These are phyloP conservation scores for Pleurotus eryngii DNA, from an alignment of 768 basidiomycete species.

Conservation along the genomic window DNA sequence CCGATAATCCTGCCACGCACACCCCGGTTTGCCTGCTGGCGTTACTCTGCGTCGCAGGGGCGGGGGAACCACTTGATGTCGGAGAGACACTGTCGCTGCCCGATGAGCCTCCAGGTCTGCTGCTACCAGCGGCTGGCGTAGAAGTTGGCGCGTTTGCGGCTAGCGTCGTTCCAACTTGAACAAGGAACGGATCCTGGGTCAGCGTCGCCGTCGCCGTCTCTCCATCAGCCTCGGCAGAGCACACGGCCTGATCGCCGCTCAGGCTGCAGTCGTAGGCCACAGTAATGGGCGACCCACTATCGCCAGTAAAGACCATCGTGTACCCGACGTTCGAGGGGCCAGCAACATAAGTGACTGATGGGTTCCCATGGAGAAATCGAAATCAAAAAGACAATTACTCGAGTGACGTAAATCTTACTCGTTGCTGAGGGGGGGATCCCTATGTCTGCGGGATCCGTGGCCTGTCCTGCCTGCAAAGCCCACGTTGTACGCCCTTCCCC, in stretches of 20 bases:
- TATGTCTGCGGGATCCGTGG: constrained; percentile 24
- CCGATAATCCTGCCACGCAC: too few relatives aligned
- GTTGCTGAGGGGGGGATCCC: constrained; percentile 3
- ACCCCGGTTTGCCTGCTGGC: not conserved
- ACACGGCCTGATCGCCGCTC: not conserved
- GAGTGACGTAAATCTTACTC: not conserved
- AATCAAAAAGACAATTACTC: not conserved
- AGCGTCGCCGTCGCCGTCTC: not conserved
- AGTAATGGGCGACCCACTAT: not conserved
- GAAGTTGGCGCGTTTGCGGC: not conserved
- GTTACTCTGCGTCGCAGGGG: not conserved
- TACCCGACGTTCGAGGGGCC: not conserved
- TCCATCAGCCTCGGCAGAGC: not conserved
- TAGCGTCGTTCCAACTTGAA: constrained; percentile 2
- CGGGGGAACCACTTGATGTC: not conserved
- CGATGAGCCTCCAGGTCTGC: not conserved
- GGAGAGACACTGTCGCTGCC: not conserved
- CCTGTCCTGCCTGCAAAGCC: constrained; percentile 30
- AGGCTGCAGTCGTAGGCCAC: constrained; percentile 1
- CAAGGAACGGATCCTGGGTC: not conserved
- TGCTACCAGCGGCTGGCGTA: not conserved
- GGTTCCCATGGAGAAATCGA: not conserved
- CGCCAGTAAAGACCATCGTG: not conserved
- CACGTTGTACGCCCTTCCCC: constrained; percentile 40
- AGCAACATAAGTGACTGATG: constrained; percentile 2